These are phyloP conservation scores for Colletotrichum orbiculare DNA, from an alignment of 2,329 filamentous ascomycete genomes.

Conservation along the genomic window DNA sequence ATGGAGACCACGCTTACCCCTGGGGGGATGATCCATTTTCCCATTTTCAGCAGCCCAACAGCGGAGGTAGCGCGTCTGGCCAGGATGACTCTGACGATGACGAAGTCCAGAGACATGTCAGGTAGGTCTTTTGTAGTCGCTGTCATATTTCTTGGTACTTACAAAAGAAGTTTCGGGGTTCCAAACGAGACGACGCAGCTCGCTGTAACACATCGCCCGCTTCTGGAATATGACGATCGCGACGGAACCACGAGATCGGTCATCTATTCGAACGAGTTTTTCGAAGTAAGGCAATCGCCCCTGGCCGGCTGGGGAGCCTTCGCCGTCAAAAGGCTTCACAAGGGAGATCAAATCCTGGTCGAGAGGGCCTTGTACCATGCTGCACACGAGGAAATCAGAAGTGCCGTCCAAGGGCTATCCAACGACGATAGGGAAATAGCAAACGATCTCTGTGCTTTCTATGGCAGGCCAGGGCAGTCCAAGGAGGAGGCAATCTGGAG, in stretches of 20 bases:
- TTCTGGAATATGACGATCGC: not conserved
- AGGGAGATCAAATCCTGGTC: conserved; percentile 54
- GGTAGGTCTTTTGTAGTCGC: too few species aligned
- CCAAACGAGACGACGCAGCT: too few species aligned
- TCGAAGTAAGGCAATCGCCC: conserved; percentile 53
- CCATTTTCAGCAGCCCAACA: too few species aligned
- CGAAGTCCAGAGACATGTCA: too few species aligned
- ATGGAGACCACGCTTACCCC: too few species aligned
- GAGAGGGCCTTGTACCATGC: conserved; percentile 57
- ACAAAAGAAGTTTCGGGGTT: too few species aligned
- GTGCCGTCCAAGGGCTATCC: conserved; percentile 41
- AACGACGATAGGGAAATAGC: conserved; percentile 46
- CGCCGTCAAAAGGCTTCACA: conserved; percentile 51
- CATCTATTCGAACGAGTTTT: conserved; percentile 52
- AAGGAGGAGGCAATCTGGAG: conserved; percentile 51
- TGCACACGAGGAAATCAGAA: conserved; percentile 1
- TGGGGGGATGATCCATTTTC: too few species aligned
- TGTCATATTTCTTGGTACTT: too few species aligned
- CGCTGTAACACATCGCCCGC: not conserved
- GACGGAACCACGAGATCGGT: not conserved
- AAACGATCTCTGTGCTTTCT: conserved; percentile 51
- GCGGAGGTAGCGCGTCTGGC: too few species aligned
- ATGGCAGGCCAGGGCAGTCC: conserved; percentile 42
- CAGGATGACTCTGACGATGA: too few species aligned
- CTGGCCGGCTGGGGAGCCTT: conserved; percentile 61